phyloP scores from a whole-genome alignment of 768 basidiomycete species.

The Lactarius indigo region DNA sequence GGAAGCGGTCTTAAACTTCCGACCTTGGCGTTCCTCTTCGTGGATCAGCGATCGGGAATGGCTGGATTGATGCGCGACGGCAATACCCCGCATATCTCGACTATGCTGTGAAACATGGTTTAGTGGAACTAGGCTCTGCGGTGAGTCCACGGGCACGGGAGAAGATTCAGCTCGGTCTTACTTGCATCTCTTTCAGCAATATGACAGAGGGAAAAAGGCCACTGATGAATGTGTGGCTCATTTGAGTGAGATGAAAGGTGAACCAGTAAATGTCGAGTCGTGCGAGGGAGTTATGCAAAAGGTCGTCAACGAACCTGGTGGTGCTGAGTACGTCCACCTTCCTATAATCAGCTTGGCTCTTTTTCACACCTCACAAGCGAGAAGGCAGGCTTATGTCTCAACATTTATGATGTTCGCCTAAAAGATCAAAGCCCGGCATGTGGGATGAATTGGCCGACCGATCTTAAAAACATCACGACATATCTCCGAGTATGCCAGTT shows the following conservation, averaged over 20 bases:
- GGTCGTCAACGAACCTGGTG: constrained; percentile 31
- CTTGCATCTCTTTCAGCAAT: constrained; percentile 42
- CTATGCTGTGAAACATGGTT: constrained; percentile 73
- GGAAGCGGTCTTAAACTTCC: constrained; percentile 67
- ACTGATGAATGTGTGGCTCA: constrained; percentile 58
- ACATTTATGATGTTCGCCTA: constrained; percentile 93
- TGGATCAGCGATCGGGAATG: constrained; percentile 92
- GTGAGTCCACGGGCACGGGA: constrained; percentile 38
- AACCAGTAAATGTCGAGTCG: constrained; percentile 49
- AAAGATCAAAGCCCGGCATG: constrained; percentile 83
- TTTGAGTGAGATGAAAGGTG: constrained; percentile 44
- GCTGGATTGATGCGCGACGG: constrained; percentile 88
- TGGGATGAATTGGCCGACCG: constrained; percentile 97
- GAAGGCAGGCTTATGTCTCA: constrained; percentile 70
- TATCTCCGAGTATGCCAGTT: constrained; percentile 71
- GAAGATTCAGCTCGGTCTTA: not conserved
- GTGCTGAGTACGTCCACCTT: constrained; percentile 9
- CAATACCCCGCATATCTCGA: constrained; percentile 93
- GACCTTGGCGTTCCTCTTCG: constrained; percentile 58
- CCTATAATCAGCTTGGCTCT: not conserved
- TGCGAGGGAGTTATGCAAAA: constrained; percentile 60
- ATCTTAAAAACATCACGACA: constrained; percentile 65
- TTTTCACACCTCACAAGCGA: constrained; percentile 52
- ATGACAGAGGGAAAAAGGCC: constrained; percentile 51
- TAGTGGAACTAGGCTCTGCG: constrained; percentile 68